These are phyloP conservation scores for Phlebiopsis flavidoalba DNA, from an alignment of 768 basidiomycete genomes.

Conservation along the genomic window DNA sequence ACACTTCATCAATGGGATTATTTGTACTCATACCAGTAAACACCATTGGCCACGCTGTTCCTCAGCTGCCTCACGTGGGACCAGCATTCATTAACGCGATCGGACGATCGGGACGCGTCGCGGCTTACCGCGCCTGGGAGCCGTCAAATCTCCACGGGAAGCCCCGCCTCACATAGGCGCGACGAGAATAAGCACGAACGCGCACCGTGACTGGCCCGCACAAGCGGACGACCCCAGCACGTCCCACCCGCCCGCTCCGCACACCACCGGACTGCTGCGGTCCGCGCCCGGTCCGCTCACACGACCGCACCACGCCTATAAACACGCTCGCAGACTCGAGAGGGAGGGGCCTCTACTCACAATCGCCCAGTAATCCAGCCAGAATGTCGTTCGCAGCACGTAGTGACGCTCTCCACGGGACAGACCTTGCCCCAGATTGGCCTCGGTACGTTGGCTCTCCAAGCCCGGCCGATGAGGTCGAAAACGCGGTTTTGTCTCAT, in stretches of 20 bases:
- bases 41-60: too few species aligned
- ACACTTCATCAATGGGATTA: too few species aligned
- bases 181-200: neutral
- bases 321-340: neutral
- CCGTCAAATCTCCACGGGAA: neutral
- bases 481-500: constrained; percentile 51
- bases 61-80: too few species aligned
- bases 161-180: neutral
- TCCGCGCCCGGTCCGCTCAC: constrained; percentile 2
- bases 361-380: neutral
- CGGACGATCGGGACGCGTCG: neutral
- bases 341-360: neutral
- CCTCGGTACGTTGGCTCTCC: constrained; percentile 78
- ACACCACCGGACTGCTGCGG: constrained; percentile 2
- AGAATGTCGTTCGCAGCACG: constrained; percentile 39
- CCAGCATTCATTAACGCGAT: too few species aligned
- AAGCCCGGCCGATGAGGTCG: constrained; percentile 70
- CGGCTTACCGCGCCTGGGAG: neutral
- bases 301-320: neutral
- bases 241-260: neutral
- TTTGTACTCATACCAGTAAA: too few species aligned
- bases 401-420: constrained; percentile 40
- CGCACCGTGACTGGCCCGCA: too few species aligned
- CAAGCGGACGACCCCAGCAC: too few species aligned
- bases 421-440: constrained; percentile 69